These are phyloP conservation scores for Boletus edulis DNA, from an alignment of 768 basidiomycete genomes.

Conservation along the genomic window DNA sequence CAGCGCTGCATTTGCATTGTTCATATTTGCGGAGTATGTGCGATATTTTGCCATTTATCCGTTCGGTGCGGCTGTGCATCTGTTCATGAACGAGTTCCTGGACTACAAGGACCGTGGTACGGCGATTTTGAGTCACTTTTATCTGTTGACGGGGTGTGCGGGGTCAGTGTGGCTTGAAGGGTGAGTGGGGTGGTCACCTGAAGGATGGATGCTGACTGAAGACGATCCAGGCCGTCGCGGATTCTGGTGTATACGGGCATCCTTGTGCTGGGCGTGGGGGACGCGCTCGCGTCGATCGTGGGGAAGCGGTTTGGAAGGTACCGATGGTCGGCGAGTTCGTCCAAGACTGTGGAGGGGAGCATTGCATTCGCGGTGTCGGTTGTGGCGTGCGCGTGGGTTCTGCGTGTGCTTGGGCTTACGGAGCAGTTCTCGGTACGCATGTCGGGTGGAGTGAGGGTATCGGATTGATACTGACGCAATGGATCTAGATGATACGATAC, in stretches of 20 bases:
- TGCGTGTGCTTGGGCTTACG: constrained; percentile 67
- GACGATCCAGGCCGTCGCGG: constrained; percentile 39
- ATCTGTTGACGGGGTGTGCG: constrained; percentile 93
- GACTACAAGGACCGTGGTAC: constrained; percentile 94
- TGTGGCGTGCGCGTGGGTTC: constrained; percentile 61
- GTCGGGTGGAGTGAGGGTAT: not conserved
- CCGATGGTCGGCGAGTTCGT: constrained; percentile 80
- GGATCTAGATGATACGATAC: constrained; percentile 63
- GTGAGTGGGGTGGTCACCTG: constrained; percentile 41
- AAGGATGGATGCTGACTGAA: constrained; percentile 2
- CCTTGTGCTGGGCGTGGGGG: constrained; percentile 86
- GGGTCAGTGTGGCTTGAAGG: constrained; percentile 95
- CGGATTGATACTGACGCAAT: constrained; percentile 17
- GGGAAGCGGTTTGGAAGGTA: constrained; percentile 80
- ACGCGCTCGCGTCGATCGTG: constrained; percentile 91
- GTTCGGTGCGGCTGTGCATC: constrained; percentile 86
- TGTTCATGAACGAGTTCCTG: constrained; percentile 97
- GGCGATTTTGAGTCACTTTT: constrained; percentile 96
- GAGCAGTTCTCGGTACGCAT: constrained; percentile 75
- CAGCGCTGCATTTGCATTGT: constrained; percentile 90
- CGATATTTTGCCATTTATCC: constrained; percentile 99
- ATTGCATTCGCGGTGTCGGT: constrained; percentile 76
- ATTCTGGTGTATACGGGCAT: constrained; percentile 80
- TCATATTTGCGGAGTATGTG: constrained; percentile 95
- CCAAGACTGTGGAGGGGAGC: constrained; percentile 92